Base-by-base conservation (phyloP, 495 filamentous ascomycete genomes). In the Bryoglossum gracile region DNA sequence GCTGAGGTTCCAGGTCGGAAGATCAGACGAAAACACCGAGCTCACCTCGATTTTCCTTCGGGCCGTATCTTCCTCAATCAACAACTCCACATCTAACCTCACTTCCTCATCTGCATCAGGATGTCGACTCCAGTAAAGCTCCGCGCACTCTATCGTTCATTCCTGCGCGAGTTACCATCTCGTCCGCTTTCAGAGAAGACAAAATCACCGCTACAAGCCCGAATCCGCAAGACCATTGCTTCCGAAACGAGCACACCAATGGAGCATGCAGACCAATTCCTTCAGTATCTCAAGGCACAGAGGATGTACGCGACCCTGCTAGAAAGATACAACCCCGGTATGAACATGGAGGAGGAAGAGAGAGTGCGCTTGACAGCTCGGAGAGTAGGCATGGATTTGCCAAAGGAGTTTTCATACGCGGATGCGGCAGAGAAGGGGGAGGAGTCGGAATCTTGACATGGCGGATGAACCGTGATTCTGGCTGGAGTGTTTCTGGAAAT, bases 321-420 rank as follows among this genome's bases (percentile, higher is more conserved):
- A 19, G 91, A 95, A 62, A 74, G 88, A 57, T 98, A 97, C 67
- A 98, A 97, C 62, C 89, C 90, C 5, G 87, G 88, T 4, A 84
- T 89, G 79, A 68, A 68, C 38, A 81, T 91, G 79, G 80, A 83
- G 56, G 82, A 92, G 66, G 87, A 94, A 67, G 89, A 94, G 69
- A 72, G 80, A 53, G 80, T 95, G 33, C 60, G 86, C 48, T 68
- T 95, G 71, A 86, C 87, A 50, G 91, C 92, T 11, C 71, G 86
- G 65, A 76, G 87, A 65, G 87, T 96, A 37, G 92, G 91, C 21
- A 84, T 95, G 80, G 75, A 94, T 68, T 65, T 97, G 62, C 91
- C 91, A 10, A 62, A 70, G 25, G 72, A 78, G 59, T 77, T 59
- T 45, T 51, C 26, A 17, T 22, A 24, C 26, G 35, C n/a, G 21